These are phyloP conservation scores for Aspergillus oerlinghausenensis DNA, from an alignment of 2,329 filamentous ascomycete genomes.

Conservation along the genomic window DNA sequence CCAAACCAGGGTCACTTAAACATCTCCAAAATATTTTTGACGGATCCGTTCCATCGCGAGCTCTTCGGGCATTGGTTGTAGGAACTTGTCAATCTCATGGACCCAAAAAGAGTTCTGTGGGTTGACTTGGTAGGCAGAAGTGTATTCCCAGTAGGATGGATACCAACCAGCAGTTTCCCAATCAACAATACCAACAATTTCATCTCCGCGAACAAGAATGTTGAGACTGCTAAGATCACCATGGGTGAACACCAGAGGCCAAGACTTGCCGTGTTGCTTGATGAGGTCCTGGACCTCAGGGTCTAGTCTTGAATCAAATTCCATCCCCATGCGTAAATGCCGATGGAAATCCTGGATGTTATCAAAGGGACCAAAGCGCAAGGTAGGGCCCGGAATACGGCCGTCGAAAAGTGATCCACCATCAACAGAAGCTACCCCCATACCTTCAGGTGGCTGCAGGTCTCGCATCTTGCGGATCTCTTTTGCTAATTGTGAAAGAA, in stretches of 20 bases:
- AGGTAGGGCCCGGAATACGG: constrained; percentile 23
- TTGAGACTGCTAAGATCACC: constrained; percentile 45
- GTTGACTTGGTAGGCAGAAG: constrained; percentile 39
- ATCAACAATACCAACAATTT: constrained; percentile 38
- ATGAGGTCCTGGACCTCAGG: constrained; percentile 32
- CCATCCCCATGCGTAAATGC: constrained; percentile 29
- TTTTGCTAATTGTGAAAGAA: constrained; percentile 30
- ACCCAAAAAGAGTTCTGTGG: constrained; percentile 32
- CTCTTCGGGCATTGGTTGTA: constrained; percentile 35
- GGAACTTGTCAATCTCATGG: constrained; percentile 28
- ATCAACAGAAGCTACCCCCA: constrained; percentile 27
- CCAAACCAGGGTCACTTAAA: constrained; percentile 10
- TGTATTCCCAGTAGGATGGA: constrained; percentile 31
- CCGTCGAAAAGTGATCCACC: constrained; percentile 28
- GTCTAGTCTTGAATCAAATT: constrained; percentile 22
- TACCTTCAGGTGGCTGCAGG: constrained; percentile 22
- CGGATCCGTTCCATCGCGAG: constrained; percentile 39
- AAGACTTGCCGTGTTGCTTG: constrained; percentile 24
- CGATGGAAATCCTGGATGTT: constrained; percentile 34
- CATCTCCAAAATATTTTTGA: constrained; percentile 34
- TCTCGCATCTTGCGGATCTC: constrained; percentile 28
- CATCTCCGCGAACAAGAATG: constrained; percentile 30
- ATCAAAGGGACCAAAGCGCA: constrained; percentile 30
- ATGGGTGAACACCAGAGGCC: constrained; percentile 46
- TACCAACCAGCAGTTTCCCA: constrained; percentile 31